Evolutionary conservation across 495 filamentous ascomycete genomes (phyloP), one percentile per base, ranked within the genome.

Genomic region (Aspergillus heteromorphus): DNA sequence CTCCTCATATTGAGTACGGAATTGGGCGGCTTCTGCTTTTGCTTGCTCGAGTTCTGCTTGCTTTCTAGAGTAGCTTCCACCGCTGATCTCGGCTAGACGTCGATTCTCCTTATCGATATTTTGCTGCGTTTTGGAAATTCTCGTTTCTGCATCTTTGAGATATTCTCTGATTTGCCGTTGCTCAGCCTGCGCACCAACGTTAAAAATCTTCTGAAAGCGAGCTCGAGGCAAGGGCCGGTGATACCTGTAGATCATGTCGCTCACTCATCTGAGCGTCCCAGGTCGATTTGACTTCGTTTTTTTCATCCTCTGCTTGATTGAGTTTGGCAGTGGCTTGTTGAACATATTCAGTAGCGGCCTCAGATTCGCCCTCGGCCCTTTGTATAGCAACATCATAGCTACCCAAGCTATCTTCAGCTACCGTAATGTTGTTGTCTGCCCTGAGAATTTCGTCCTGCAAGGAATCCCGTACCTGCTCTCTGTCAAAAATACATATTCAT

Each of bases 261-360:
- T 76, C 69, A 4, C 41, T 66, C 64, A 76, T 77, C 31, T 71
- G 65, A 8, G 66, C 63, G 25, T 78, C 70, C 40, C 66, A 55
- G 19, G 58, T 68, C 21, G 64, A 58, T 56, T 80, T 73, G 29
- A 76, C 61, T 25, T 66, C 64, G 21, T 64, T 60, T 42, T 69
- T 76, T 45, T 74, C 73, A 34, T 70, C 70, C 40, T 70, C 49
- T 8, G 74, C 61, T 14, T 74, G 72, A 47, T 75, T 75, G 1
- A 84, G 64, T 34, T 67, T 69, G 17, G 66, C 59, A 42, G 81
- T 76, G 10, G 83, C 80, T 48, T 74, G 66, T 16, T 76, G 71
- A 19, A 83, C 63, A 48, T 78, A 79, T 41, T 81, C 80, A 51
- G 78, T 78, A 4, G 80, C 75, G 30, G 80, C 75, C 58, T 83